phyloP scores from a whole-genome alignment of 352 stramenopile species.

The Albugo candida region DNA sequence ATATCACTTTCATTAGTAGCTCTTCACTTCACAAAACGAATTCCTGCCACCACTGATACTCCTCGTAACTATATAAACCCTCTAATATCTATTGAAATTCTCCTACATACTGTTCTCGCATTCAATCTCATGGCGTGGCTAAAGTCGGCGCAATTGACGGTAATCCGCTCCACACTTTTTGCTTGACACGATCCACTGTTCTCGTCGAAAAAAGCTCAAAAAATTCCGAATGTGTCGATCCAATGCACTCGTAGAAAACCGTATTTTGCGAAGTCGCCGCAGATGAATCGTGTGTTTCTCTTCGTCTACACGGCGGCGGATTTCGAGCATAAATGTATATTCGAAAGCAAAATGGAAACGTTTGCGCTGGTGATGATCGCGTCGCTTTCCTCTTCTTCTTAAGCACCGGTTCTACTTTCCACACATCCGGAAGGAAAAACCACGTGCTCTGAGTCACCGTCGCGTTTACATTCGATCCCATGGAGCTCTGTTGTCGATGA shows the following conservation, averaged over 20 bases:
- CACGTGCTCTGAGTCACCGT: constrained; percentile 37
- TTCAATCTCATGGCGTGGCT: no score
- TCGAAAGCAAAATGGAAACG: constrained; percentile 74
- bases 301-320: background rate
- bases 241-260: constrained; percentile 25
- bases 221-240: constrained; percentile 36
- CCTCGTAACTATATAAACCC: no score
- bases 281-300: background rate
- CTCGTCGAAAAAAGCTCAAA: constrained; percentile 76
- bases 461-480: background rate
- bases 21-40: no score
- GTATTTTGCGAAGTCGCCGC: background rate
- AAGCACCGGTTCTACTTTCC: constrained; percentile 75
- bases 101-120: no score
- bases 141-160: no score
- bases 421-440: constrained; percentile 76
- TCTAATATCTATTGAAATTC: no score
- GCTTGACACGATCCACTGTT: constrained; percentile 49
- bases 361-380: constrained; percentile 53
- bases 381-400: constrained; percentile 81
- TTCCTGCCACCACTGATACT: no score
- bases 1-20: no score
- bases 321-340: constrained; percentile 42
- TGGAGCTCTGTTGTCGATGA: constrained; percentile 10
- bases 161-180: background rate